Conservation (phyloP, 2,329 filamentous ascomycete species). For the Aureobasidium sp. region DNA sequence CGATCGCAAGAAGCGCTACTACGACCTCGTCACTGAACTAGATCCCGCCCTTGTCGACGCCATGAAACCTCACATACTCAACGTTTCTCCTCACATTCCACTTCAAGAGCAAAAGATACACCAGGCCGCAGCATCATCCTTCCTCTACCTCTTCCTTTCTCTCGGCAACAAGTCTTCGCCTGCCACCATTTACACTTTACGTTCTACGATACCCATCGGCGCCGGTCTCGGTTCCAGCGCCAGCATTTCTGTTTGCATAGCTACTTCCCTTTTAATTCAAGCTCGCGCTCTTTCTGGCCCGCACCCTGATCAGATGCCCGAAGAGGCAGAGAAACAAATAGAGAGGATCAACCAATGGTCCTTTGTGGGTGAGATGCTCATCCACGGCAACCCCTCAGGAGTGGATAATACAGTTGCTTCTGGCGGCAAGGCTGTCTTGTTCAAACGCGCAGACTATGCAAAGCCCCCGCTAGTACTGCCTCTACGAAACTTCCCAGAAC, state of each 20-base stretch:
- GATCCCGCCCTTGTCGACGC: constrained; percentile 75
- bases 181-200: constrained; percentile 79
- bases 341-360: constrained; percentile 97
- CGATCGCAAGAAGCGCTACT: constrained; percentile 89
- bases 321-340: constrained; percentile 82
- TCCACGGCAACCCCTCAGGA: constrained; percentile 92
- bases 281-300: constrained; percentile 82
- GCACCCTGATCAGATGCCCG: constrained; percentile 79
- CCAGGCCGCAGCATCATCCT: constrained; percentile 69
- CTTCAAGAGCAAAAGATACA: constrained; percentile 76
- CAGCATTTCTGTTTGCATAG: constrained; percentile 85
- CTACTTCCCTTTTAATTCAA: constrained; percentile 76
- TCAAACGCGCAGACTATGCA: constrained; percentile 66
- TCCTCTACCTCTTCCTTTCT: constrained; percentile 88
- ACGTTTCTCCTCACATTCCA: constrained; percentile 58
- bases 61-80: constrained; percentile 67
- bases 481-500: constrained; percentile 80
- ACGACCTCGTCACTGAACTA: constrained; percentile 69
- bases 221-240: constrained; percentile 88
- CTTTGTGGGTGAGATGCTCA: constrained; percentile 93
- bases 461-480: constrained; percentile 69
- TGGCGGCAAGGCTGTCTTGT: constrained; percentile 89
- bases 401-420: constrained; percentile 95
- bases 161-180: constrained; percentile 71
- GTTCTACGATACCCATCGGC: constrained; percentile 87